Conservation (phyloP, 345 rosid species). For the Acer saccharum region DNA sequence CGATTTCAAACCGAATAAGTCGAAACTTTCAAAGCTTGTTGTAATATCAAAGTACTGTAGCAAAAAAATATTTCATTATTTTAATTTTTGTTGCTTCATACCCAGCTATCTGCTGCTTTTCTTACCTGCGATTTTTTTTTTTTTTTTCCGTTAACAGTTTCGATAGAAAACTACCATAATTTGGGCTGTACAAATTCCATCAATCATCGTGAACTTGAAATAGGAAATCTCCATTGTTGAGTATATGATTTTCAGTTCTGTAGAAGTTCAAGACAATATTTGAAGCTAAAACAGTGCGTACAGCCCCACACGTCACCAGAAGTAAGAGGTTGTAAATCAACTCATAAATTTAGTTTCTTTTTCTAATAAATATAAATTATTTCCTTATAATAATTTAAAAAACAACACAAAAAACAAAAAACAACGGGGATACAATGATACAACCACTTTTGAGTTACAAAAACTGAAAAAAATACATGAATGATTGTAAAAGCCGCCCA, state of each 20-base stretch:
- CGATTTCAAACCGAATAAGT: too few relatives aligned
- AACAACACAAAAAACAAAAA: background rate
- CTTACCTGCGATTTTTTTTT: too few relatives aligned
- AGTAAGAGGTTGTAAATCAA: background rate
- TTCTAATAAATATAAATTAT: background rate
- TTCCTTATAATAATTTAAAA: background rate
- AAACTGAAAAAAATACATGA: background rate
- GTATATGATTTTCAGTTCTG: background rate
- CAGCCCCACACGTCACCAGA: background rate
- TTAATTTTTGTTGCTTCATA: too few relatives aligned
- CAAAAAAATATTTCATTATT: too few relatives aligned
- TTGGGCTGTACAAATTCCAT: too few relatives aligned
- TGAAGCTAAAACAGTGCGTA: too few relatives aligned
- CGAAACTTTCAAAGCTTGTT: too few relatives aligned
- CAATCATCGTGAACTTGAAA: background rate
- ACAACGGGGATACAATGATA: background rate
- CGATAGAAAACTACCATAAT: too few relatives aligned
- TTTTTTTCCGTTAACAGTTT: too few relatives aligned
- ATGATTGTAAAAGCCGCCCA: background rate
- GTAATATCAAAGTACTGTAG: too few relatives aligned
- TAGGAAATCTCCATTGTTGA: background rate
- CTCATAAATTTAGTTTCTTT: background rate
- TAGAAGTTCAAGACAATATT: background rate
- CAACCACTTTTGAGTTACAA: background rate
- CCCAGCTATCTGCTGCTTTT: too few relatives aligned